phyloP scores from a whole-genome alignment of 1,139 yeast genomes.

The Pichia cactophila region DNA sequence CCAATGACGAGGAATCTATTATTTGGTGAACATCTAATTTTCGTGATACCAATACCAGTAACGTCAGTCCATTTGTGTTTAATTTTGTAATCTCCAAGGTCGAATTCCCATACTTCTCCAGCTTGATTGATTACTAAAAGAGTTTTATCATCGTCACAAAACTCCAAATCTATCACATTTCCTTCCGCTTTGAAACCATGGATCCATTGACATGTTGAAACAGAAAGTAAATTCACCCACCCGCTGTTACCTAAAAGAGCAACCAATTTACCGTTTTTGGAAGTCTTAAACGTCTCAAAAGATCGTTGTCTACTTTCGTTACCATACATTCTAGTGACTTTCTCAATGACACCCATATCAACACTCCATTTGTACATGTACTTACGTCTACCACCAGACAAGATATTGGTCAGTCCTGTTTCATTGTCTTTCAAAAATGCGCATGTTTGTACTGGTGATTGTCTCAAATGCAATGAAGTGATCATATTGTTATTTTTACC shows the following conservation, averaged over 20 bases:
- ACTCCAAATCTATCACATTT: slow-evolving; percentile 69
- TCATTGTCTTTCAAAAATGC: slow-evolving; percentile 36
- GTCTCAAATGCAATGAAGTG: slow-evolving; percentile 70
- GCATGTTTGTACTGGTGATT: slow-evolving; percentile 76
- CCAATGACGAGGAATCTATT: slow-evolving; percentile 89
- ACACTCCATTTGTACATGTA: slow-evolving; percentile 92
- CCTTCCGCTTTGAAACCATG: slow-evolving; percentile 88
- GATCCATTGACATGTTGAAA: slow-evolving; percentile 76
- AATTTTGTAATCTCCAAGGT: slow-evolving; percentile 42
- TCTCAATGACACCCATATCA: slow-evolving; percentile 53
- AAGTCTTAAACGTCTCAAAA: slow-evolving; percentile 77
- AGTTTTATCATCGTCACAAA: slow-evolving; percentile 32
- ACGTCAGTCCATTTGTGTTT: slow-evolving; percentile 76
- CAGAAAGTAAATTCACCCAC: slow-evolving; percentile 77
- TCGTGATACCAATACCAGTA: slow-evolving; percentile 79
- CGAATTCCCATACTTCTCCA: slow-evolving; percentile 94
- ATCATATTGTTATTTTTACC: slow-evolving; percentile 81
- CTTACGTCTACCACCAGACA: slow-evolving; percentile 86
- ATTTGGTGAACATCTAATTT: slow-evolving; percentile 45
- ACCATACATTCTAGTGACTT: slow-evolving; percentile 84
- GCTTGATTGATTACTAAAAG: slow-evolving; percentile 55
- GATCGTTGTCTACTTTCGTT: slow-evolving; percentile 78
- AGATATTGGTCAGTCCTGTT: slow-evolving; percentile 43
- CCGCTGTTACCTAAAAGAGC: slow-evolving; percentile 83
- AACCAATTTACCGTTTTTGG: slow-evolving; percentile 61